Base-by-base conservation (phyloP, 2,329 filamentous ascomycete species). In the Aureobasidium sp. region DNA sequence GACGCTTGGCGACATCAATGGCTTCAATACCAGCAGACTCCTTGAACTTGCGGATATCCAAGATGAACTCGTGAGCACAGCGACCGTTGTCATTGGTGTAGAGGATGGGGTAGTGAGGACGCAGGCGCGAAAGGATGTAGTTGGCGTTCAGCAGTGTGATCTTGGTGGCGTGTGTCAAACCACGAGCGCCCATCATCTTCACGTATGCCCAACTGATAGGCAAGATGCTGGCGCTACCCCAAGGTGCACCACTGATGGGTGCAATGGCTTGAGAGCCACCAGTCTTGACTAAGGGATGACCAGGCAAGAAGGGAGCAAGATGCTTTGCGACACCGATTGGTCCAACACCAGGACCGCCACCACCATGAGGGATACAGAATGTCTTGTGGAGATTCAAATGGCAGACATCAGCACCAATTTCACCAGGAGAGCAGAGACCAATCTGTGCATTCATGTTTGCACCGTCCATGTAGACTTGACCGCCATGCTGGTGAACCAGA, bases 401-500 rank as follows among this genome's bases (percentile, higher is more conserved):
- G 82, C 93, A 97, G 42, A 97, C 92, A 73, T 97, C 93, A 34
- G 93, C 93, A 23, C 93, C 93, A 67, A 97, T 96, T 74, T 95
- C 91, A 42, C 93, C 93, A 1, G 93, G 93, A 0, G 91, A 96
- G 79, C 91, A 96, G 12, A 97, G 83, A 13, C 93, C 93, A 66
- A 97, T 97, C 76, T 97, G 93, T 20, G 93, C 93, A 72, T 97
- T 97, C 91, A 97, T 94, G 79, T 97, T 97, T 67, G 93, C 93
- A 52, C 93, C 93, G 73, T 97, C 93, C 93, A 97, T 97, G 80
- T 97, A 97, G 17, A 97, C 93, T 72, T 95, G 90, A 10, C 93
- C 93, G 58, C 93, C 93, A 71, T 95, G 80, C 66, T 88, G 76
- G 77, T 97, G 93, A 20, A 97, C 91, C 34, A 95, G 79, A 61